phyloP scores from a whole-genome alignment of 495 filamentous ascomycete genomes.

The Diplogelasinospora grovesii region DNA sequence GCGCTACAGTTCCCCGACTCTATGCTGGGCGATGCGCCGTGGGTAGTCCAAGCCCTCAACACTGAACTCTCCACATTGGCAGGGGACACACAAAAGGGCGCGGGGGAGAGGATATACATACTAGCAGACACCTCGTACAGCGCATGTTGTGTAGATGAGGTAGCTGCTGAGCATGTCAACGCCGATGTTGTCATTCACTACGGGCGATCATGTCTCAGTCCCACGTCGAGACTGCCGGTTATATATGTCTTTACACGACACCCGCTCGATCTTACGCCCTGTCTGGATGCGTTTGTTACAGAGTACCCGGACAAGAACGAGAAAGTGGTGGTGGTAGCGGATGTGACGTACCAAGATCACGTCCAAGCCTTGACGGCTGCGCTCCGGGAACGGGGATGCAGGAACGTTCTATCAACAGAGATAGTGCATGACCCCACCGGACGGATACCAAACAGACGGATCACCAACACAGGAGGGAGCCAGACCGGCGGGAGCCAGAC shows the following conservation, averaged over 20 bases:
- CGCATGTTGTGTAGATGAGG: slow-evolving; percentile 93
- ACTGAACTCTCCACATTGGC: slow-evolving; percentile 43
- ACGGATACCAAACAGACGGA: slow-evolving; percentile 73
- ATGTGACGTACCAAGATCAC: slow-evolving; percentile 77
- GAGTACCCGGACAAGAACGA: slow-evolving; percentile 57
- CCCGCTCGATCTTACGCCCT: slow-evolving; percentile 49
- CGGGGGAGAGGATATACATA: slow-evolving; percentile 66
- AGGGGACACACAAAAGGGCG: too few relatives aligned
- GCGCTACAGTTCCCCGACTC: slow-evolving; percentile 92
- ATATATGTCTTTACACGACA: slow-evolving; percentile 85
- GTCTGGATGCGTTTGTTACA: slow-evolving; percentile 56
- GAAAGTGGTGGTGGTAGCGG: slow-evolving; percentile 78
- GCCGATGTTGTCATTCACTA: slow-evolving; percentile 95
- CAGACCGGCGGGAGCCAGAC: too few relatives aligned
- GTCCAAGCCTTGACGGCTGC: slow-evolving; percentile 45
- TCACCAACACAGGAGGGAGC: slow-evolving; percentile 21
- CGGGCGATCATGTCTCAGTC: slow-evolving; percentile 84
- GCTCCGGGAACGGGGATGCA: slow-evolving; percentile 59
- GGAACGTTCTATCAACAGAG: slow-evolving; percentile 57
- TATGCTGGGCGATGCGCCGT: slow-evolving; percentile 79
- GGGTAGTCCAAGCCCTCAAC: slow-evolving; percentile 65
- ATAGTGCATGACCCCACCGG: slow-evolving; percentile 75
- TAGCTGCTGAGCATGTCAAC: slow-evolving; percentile 88
- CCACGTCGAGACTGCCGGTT: slow-evolving; percentile 80
- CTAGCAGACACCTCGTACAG: slow-evolving; percentile 96